A percentile compares a stretch with the other conserved stretches of the same genome.
Evolutionary conservation across 2,329 filamentous ascomycete species (phyloP).

Genomic region (Alternaria dauci): DNA sequence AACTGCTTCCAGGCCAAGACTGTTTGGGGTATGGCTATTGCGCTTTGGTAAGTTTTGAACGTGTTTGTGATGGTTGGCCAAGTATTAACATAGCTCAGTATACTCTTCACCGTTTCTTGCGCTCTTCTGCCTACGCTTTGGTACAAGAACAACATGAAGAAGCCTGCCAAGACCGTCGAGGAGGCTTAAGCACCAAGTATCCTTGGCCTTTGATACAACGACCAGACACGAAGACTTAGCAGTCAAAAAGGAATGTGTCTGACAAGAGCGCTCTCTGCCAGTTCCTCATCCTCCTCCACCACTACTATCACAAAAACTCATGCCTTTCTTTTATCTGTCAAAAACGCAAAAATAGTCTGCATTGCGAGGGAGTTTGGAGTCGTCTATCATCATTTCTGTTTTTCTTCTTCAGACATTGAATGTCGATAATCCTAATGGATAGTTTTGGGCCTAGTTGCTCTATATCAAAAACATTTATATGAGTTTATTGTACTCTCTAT

Average conservation of each 20-base stretch:
- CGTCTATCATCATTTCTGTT: conserved; percentile 18
- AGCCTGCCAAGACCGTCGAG: conserved; percentile 50
- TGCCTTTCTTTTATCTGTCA: conserved; percentile 8
- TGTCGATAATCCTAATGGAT: conserved; percentile 44
- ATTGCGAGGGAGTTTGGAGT: conserved; percentile 35
- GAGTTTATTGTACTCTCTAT: too few species aligned
- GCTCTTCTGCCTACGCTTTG: conserved; percentile 58
- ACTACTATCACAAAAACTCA: background rate
- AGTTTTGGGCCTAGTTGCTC: conserved; percentile 12
- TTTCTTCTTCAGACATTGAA: conserved; percentile 41
- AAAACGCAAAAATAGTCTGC: conserved; percentile 25
- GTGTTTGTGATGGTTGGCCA: too few species aligned
- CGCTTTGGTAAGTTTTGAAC: conserved; percentile 67
- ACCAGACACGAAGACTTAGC: conserved; percentile 2
- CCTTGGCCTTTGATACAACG: background rate
- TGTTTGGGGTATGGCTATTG: conserved; percentile 85
- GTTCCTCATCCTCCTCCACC: background rate
- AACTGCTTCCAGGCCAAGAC: conserved; percentile 87
- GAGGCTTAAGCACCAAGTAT: conserved; percentile 30
- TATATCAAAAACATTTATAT: background rate
- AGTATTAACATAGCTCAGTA: conserved; percentile 39
- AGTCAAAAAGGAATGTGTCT: conserved; percentile 26
- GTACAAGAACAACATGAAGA: conserved; percentile 57
- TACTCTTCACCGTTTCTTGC: conserved; percentile 57
- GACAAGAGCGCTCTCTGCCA: conserved; percentile 30